These are phyloP conservation scores for Trichosporon inkin DNA, from an alignment of 1,284 basidiomycete species.

Conservation along the genomic window DNA sequence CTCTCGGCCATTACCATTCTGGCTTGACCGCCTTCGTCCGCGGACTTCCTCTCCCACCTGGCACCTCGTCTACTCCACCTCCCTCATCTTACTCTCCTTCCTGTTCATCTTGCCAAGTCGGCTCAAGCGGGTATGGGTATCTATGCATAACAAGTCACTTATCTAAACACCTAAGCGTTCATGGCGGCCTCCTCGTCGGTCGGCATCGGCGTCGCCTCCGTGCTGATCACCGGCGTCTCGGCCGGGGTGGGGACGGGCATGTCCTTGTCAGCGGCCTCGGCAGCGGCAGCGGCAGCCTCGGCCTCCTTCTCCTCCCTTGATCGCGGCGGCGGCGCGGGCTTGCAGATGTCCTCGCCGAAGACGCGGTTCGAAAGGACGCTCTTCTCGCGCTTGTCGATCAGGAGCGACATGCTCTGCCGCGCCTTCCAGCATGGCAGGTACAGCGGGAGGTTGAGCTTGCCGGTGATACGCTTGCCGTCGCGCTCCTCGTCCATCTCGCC, in stretches of 20 bases:
- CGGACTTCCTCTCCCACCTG: too few relatives aligned
- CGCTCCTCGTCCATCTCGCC: constrained; percentile 45
- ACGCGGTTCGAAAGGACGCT: constrained; percentile 51
- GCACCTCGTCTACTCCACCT: too few relatives aligned
- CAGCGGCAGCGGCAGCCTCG: constrained; percentile 8
- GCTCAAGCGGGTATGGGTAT: not conserved
- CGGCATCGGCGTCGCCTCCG: constrained; percentile 14
- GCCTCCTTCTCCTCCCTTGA: constrained; percentile 8
- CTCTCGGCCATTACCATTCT: too few relatives aligned
- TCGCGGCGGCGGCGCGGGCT: constrained; percentile 27
- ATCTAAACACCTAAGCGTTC: constrained; percentile 18
- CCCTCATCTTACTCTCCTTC: too few relatives aligned
- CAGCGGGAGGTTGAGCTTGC: constrained; percentile 67
- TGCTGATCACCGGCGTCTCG: constrained; percentile 1
- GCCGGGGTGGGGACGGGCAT: not conserved
- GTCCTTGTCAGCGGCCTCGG: constrained; percentile 1
- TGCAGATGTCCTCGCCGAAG: constrained; percentile 47
- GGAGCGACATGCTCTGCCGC: constrained; percentile 72
- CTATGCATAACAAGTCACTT: constrained; percentile 6
- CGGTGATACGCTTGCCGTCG: constrained; percentile 46
- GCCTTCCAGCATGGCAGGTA: constrained; percentile 88
- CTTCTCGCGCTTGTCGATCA: constrained; percentile 93
- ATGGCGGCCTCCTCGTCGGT: constrained; percentile 30
- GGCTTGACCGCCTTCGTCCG: too few relatives aligned
- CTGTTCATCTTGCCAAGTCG: too few relatives aligned